Percentiles rank a stretch among this genome's conserved stretches.
Conservation (phyloP, 148 eudicot genomes). For the Euryodendron excelsum region DNA sequence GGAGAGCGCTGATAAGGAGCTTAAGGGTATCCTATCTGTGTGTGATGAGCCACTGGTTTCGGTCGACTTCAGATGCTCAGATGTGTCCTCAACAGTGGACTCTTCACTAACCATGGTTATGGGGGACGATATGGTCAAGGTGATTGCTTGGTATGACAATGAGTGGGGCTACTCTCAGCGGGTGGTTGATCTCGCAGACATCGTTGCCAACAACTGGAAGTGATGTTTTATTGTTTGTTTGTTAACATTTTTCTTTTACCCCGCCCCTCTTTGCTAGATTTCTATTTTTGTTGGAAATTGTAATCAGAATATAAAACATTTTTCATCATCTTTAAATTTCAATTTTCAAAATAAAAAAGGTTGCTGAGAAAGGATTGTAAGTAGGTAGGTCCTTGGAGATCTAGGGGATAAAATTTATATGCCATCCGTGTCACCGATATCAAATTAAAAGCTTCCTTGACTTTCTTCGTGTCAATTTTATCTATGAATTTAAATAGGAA, state of each 20-base stretch:
- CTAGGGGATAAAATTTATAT: no score
- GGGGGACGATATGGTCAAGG: conserved; percentile 99
- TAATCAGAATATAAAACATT: conserved; percentile 14
- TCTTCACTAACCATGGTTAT: conserved; percentile 96
- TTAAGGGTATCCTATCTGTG: conserved; percentile 78
- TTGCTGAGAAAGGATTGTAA: background rate
- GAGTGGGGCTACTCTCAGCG: conserved; percentile 99
- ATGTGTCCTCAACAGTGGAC: conserved; percentile 90
- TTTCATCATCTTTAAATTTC: background rate
- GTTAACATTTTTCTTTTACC: background rate
- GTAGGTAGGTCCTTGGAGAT: no score
- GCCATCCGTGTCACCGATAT: no score
- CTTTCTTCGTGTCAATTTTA: no score
- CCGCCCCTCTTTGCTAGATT: conserved; percentile 16
- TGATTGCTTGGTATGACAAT: conserved; percentile 97
- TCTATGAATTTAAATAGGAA: no score
- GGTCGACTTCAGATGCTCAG: conserved; percentile 83
- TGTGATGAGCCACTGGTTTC: conserved; percentile 98
- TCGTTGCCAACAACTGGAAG: conserved; percentile 88
- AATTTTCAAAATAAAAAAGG: background rate
- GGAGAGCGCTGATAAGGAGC: conserved; percentile 77
- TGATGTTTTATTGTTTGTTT: conserved; percentile 21
- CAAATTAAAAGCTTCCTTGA: no score
- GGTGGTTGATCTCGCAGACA: conserved; percentile 92
- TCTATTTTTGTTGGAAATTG: conserved; percentile 14